Evolutionary conservation across 257 asterid species (phyloP).

Genomic region (Forsythia suspensa): DNA sequence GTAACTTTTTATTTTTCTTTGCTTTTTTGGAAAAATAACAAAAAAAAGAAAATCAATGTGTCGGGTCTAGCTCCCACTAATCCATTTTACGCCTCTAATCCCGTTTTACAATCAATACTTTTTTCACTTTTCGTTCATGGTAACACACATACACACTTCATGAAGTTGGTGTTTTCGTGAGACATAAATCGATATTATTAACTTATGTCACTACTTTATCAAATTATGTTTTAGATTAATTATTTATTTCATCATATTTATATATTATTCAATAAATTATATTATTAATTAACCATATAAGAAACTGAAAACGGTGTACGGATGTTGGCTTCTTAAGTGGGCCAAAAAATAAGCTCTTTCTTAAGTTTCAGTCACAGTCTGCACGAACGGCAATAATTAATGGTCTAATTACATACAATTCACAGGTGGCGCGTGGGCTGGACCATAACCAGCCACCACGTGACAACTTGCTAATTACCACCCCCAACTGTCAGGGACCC

Average conservation of each 20-base stretch:
- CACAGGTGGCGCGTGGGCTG: constrained; percentile 22
- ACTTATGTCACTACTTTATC: neutral
- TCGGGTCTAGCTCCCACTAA: neutral
- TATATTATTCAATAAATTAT: no score
- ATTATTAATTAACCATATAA: no score
- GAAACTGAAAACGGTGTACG: neutral
- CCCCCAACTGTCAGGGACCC: neutral
- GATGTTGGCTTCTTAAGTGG: neutral
- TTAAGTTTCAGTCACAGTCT: constrained; percentile 18
- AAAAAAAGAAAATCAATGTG: no score
- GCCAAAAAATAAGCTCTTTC: neutral
- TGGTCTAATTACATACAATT: constrained; percentile 6
- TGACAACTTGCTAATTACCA: constrained; percentile 7
- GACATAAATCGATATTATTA: no score
- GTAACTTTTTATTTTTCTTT: no score
- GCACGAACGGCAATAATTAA: constrained; percentile 25
- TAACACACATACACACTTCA: neutral
- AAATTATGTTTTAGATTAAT: no score
- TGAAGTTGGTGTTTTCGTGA: neutral
- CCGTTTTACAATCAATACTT: neutral
- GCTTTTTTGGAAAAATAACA: neutral
- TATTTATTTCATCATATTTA: no score
- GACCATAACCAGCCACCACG: constrained; percentile 32
- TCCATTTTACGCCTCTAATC: neutral
- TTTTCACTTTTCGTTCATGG: neutral